Percentiles rank a stretch among this genome's conserved stretches.
Evolutionary conservation across 2,329 filamentous ascomycete genomes (phyloP).

Genomic region (Alternaria triticina): DNA sequence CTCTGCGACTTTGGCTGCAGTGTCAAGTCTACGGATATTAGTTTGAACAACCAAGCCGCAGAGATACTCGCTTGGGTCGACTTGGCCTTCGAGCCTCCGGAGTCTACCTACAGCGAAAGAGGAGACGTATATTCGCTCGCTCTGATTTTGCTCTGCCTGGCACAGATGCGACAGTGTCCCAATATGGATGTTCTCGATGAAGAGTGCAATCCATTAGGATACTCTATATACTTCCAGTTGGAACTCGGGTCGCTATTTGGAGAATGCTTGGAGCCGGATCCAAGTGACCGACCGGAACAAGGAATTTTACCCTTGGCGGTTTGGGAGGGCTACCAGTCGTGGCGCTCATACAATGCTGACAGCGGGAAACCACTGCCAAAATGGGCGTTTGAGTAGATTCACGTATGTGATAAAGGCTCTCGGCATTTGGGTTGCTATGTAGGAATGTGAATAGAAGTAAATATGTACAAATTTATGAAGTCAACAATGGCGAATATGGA

Average conservation of each 20-base stretch:
- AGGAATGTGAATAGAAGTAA: neutral
- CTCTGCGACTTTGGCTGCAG: constrained; percentile 22
- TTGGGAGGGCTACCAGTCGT: neutral
- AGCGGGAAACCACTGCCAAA: neutral
- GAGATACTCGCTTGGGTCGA: neutral
- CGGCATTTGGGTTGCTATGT: neutral
- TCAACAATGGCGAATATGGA: neutral
- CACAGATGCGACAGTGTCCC: neutral
- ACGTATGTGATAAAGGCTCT: neutral
- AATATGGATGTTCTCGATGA: neutral
- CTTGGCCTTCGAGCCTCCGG: neutral
- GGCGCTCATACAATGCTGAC: neutral
- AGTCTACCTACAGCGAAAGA: neutral
- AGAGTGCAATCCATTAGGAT: neutral
- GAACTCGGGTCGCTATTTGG: neutral
- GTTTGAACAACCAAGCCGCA: neutral
- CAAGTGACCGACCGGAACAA: neutral
- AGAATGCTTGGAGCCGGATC: neutral
- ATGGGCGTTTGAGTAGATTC: constrained; percentile 5
- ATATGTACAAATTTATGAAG: neutral
- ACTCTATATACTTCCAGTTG: neutral
- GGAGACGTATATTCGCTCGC: constrained; percentile 6
- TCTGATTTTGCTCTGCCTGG: constrained; percentile 5
- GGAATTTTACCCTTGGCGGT: neutral
- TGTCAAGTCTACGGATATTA: neutral